phyloP scores from a whole-genome alignment of 2,329 filamentous ascomycete genomes.

The Beauveria scarabaeidicola region DNA sequence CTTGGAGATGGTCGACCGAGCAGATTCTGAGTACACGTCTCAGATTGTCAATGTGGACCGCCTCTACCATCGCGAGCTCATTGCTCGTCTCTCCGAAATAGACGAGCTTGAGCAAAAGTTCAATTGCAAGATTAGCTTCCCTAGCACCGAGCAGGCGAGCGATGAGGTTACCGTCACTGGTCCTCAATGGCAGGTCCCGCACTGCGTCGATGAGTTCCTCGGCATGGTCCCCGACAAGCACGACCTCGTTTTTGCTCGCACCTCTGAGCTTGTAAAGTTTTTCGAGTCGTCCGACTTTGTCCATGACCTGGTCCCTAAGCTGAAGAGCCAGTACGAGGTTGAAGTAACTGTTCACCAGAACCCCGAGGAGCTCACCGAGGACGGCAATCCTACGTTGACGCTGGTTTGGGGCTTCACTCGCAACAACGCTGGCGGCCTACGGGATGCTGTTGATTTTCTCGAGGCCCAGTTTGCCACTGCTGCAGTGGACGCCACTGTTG shows the following conservation, averaged over 20 bases:
- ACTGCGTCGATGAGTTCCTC: slow-evolving; percentile 91
- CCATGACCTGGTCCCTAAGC: slow-evolving; percentile 69
- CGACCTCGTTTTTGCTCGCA: slow-evolving; percentile 75
- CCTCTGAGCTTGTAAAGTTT: slow-evolving; percentile 67
- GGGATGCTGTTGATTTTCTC: slow-evolving; percentile 92
- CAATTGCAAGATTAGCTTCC: slow-evolving; percentile 99
- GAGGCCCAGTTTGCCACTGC: slow-evolving; percentile 78
- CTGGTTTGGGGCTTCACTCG: slow-evolving; percentile 80
- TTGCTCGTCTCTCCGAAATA: slow-evolving; percentile 79
- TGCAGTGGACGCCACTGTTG: slow-evolving; percentile 76
- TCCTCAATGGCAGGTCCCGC: slow-evolving; percentile 95
- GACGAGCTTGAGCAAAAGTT: slow-evolving; percentile 97
- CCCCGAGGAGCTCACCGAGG: slow-evolving; percentile 47
- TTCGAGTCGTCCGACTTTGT: slow-evolving; percentile 75
- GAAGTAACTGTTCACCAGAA: slow-evolving; percentile 68
- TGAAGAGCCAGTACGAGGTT: slow-evolving; percentile 88
- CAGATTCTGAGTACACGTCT: slow-evolving; percentile 94
- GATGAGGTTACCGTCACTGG: slow-evolving; percentile 94
- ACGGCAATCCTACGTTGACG: slow-evolving; percentile 49
- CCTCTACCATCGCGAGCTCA: slow-evolving; percentile 88
- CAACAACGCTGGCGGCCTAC: slow-evolving; percentile 91
- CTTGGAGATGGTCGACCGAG: slow-evolving; percentile 97
- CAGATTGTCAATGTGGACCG: slow-evolving; percentile 91
- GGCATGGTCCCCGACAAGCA: slow-evolving; percentile 97
- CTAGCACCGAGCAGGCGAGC: slow-evolving; percentile 93